Evolutionary conservation across 2,329 filamentous ascomycete species (phyloP), one percentile per base, ranked within the genome.

Genomic region (Sporothrix pallida): DNA sequence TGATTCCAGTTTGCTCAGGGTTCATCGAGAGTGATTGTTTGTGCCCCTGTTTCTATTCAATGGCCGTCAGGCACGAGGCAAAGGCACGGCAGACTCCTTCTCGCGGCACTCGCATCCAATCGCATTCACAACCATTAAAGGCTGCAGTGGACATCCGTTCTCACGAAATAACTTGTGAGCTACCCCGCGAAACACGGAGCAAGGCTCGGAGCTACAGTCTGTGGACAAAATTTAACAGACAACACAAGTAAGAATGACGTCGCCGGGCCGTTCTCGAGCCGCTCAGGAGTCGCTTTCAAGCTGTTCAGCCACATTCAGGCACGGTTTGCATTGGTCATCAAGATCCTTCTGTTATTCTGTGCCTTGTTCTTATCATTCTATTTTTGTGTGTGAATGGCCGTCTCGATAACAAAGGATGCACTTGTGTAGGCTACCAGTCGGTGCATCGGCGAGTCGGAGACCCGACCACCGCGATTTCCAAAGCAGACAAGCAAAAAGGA

Each of bases 161-260:
- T n/a, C 15, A 52, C n/a, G n/a, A n/a, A n/a, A n/a, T n/a, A n/a
- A n/a, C n/a, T n/a, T n/a, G n/a, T n/a, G n/a, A n/a, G n/a, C n/a
- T n/a, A 15, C 48, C 17, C 50, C 50, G 50, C 15, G 50, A 52
- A 52, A n/a, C 50, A 52, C 15, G n/a, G 50, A 54, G 50, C 50
- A 54, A 52, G 50, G 50, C 50, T 12, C 46, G 10, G 12, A 48
- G 46, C 31, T 37, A 37, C 31, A 37, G 31, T 37, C 31, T 37
- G 31, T 37, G 31, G 31, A 37, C 31, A 37, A 37, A 37, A 37
- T 37, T 37, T 37, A 5, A 37, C 31, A 37, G 31, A 37, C 31
- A 37, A 37, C 31, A 37, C 31, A 46, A 13, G 60, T 46, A 46
- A 44, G 60, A n/a, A 65, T 65, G 60, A 65, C 60, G 60, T 65